phyloP scores from a whole-genome alignment of 768 basidiomycete species.

The Mycena rosella region DNA sequence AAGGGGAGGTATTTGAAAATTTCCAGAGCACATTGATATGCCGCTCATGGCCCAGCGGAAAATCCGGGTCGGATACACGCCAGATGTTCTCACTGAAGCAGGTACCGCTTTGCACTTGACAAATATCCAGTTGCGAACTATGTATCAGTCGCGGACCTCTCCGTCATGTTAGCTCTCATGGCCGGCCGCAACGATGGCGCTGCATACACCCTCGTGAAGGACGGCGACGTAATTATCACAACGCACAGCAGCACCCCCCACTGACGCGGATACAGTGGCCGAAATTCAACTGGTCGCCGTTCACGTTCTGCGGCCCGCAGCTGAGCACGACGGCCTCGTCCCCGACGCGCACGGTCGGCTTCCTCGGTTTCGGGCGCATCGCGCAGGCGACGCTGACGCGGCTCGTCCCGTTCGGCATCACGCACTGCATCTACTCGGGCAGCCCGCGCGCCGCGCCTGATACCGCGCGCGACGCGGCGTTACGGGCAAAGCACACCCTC shows the following conservation, averaged over 20 bases:
- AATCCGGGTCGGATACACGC: constrained; percentile 90
- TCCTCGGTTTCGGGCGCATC: constrained; percentile 96
- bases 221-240: constrained; percentile 68
- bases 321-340: constrained; percentile 66
- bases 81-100: constrained; percentile 93
- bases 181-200: constrained; percentile 85
- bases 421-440: constrained; percentile 75
- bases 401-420: constrained; percentile 86
- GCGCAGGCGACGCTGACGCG: constrained; percentile 86
- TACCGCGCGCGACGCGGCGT: constrained; percentile 51
- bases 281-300: constrained; percentile 81
- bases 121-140: neutral
- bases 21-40: constrained; percentile 86
- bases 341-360: constrained; percentile 80
- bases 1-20: neutral
- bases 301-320: constrained; percentile 87
- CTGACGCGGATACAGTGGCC: constrained; percentile 58
- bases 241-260: neutral
- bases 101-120: constrained; percentile 55
- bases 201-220: constrained; percentile 72
- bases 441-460: constrained; percentile 66
- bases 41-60: constrained; percentile 67
- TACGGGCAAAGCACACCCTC: constrained; percentile 48
- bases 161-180: constrained; percentile 94
- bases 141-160: constrained; percentile 84